Evolutionary conservation across 345 rosid genomes (phyloP).

Genomic region (Punica granatum): DNA sequence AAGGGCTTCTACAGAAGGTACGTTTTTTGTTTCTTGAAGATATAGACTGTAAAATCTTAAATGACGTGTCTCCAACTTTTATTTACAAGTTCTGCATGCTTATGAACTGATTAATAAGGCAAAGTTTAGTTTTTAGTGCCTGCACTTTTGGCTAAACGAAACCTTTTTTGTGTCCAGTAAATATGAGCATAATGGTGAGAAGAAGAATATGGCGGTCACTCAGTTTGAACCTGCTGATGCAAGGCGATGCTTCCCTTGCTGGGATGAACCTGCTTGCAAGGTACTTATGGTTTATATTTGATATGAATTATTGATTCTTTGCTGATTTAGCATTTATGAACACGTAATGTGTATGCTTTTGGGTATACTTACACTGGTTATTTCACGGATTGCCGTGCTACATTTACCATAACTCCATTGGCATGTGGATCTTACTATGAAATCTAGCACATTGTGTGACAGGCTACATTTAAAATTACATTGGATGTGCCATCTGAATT

Average conservation of each 20-base stretch:
- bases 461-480: constrained; percentile 94
- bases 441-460: constrained; percentile 12
- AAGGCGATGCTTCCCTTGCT: constrained; percentile 89
- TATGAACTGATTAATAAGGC: background rate
- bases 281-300: constrained; percentile 19
- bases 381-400: background rate
- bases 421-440: background rate
- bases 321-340: background rate
- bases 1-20: constrained; percentile 93
- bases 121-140: background rate
- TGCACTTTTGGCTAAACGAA: background rate
- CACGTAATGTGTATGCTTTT: background rate
- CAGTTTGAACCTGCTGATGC: constrained; percentile 98
- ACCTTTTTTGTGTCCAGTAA: constrained; percentile 32
- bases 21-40: background rate
- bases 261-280: constrained; percentile 99
- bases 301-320: background rate
- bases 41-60: background rate
- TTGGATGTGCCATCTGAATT: constrained; percentile 74
- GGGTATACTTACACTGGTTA: constrained; percentile 4
- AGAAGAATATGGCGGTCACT: constrained; percentile 96
- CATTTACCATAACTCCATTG: background rate
- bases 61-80: background rate
- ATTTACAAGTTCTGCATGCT: background rate
- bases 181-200: constrained; percentile 73